Percentiles rank a stretch among this genome's conserved stretches.
phyloP scores from a whole-genome alignment of 805 yeast species.

The Candida saitoana region DNA sequence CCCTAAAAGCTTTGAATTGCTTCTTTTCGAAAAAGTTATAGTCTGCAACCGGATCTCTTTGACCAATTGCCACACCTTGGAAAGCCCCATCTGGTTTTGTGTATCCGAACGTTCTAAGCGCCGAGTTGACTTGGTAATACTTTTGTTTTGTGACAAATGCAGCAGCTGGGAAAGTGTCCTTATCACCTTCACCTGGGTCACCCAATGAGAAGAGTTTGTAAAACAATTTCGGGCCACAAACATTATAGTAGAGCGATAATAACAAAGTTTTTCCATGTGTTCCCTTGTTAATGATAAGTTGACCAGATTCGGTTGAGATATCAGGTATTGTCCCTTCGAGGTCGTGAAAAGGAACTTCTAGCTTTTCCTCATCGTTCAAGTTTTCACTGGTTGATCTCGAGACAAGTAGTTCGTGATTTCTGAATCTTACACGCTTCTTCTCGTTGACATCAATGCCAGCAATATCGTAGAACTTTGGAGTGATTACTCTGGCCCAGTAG shows the following conservation, averaged over 20 bases:
- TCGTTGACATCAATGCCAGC: conserved; percentile 30
- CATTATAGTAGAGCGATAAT: conserved; percentile 61
- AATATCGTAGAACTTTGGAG: conserved; percentile 33
- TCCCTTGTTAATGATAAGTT: conserved; percentile 53
- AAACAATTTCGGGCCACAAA: conserved; percentile 57
- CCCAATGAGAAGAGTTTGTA: conserved; percentile 61
- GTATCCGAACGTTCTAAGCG: conserved; percentile 31
- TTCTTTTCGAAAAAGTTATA: conserved; percentile 11
- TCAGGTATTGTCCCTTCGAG: conserved; percentile 66
- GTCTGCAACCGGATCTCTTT: conserved; percentile 27
- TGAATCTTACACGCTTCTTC: conserved; percentile 22
- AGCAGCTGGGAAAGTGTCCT: conserved; percentile 34
- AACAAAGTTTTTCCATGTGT: conserved; percentile 55
- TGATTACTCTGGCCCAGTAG: conserved; percentile 36
- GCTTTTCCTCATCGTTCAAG: conserved; percentile 10
- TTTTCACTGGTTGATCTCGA: conserved; percentile 11
- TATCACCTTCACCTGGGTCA: conserved; percentile 37
- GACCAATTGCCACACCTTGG: conserved; percentile 37
- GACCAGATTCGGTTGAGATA: conserved; percentile 68
- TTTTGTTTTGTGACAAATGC: conserved; percentile 30
- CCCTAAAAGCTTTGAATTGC: background rate
- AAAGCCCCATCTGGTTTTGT: conserved; percentile 18
- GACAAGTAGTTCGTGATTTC: conserved; percentile 21
- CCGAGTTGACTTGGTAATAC: conserved; percentile 41
- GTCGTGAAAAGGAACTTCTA: conserved; percentile 52